Base-by-base conservation (phyloP, 306 rosid genomes). In the Lagenaria siceraria region DNA sequence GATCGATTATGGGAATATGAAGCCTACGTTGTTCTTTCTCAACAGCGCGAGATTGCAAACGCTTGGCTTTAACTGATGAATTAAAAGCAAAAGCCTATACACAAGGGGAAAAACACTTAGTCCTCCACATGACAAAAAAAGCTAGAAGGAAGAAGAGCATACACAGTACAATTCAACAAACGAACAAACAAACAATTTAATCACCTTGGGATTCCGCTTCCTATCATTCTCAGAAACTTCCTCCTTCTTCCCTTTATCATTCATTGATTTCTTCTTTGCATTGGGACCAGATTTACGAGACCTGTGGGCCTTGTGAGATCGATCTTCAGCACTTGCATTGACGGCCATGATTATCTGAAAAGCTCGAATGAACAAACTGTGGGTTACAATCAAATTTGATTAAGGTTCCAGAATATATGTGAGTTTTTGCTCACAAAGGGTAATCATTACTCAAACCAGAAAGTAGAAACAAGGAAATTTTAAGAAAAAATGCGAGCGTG, bases 11-110 rank as follows among this genome's bases (percentile, higher is more conserved):
- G 0, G 98, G 98, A 12, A 86, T 85, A 31, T 87, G 98, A 63
- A 95, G 96, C 68, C 98, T 80, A 60, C 98, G 97, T 87, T 95
- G 98, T 84, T 92, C 97, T 81, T 95, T 95, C 86, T 95, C 98
- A 33, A 92, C 98, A 36, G 96, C 12, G 40, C 96, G 97, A n/a
- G 98, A 87, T 79, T 92, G 91, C 74, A 92, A 59, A 10, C 93
- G 91, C 84, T 92, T 90, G 25, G 95, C 97, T 65, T 92, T 95
- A 11, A 78, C 88, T 7, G 97, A 69, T 12, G 98, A 95, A 64
- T 85, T 83, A 70, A 78, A 95, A 75, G 97, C 93, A 78, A 92
- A 95, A 6, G 94, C 94, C 91, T 87, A 56, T 46, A 46, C 17
- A 46, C 51, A 12, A 46, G 51, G 51, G 51, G 51, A 29, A 9